Conservation (phyloP, 345 rosid species). For the Heritiera fomes region DNA sequence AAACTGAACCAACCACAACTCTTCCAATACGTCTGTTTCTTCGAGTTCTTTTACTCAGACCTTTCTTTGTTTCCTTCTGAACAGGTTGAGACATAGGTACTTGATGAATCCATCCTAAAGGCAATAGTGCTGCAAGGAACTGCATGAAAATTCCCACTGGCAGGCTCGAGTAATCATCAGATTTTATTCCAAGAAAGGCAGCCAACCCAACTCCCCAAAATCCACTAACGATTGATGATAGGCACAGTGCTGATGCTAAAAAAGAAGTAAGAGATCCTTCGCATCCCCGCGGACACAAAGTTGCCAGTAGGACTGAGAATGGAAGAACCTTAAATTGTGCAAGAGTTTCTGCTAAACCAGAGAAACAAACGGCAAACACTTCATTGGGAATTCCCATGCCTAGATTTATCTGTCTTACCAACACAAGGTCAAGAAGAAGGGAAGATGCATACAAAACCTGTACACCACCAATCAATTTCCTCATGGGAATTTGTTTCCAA, state of each 20-base stretch:
- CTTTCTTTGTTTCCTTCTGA: conserved; percentile 52
- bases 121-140: conserved; percentile 66
- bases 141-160: conserved; percentile 60
- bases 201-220: conserved; percentile 75
- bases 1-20: conserved; percentile 40
- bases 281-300: conserved; percentile 75
- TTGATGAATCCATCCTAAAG: conserved; percentile 56
- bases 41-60: conserved; percentile 50
- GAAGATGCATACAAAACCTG: conserved; percentile 64
- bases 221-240: conserved; percentile 76
- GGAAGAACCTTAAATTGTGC: conserved; percentile 91
- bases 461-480: conserved; percentile 53
- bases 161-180: conserved; percentile 59
- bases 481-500: conserved; percentile 68
- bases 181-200: conserved; percentile 62
- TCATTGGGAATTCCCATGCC: conserved; percentile 67
- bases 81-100: conserved; percentile 50
- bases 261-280: conserved; percentile 93
- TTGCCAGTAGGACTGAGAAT: conserved; percentile 59
- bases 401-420: conserved; percentile 68
- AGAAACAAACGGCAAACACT: conserved; percentile 61
- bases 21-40: conserved; percentile 63
- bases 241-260: conserved; percentile 67
- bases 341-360: conserved; percentile 72
- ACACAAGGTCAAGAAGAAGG: conserved; percentile 71